Percentiles rank a stretch among this genome's conserved stretches.
These are phyloP conservation scores for Alternaria sp. DNA, from an alignment of 2,329 filamentous ascomycete species.

Conservation along the genomic window DNA sequence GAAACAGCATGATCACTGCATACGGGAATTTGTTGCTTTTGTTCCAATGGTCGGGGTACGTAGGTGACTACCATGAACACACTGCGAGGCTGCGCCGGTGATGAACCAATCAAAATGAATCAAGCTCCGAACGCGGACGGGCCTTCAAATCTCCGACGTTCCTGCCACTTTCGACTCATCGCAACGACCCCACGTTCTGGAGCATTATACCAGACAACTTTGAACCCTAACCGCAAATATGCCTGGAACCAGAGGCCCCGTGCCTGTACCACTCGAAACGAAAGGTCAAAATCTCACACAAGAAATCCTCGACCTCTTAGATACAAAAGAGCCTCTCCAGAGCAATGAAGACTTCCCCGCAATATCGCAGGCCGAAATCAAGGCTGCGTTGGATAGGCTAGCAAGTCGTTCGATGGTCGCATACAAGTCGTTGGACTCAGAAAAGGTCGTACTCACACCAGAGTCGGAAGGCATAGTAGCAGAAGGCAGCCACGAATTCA, in stretches of 20 bases:
- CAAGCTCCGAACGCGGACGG: slow-evolving; percentile 29
- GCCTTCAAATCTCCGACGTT: slow-evolving; percentile 32
- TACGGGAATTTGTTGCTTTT: background rate
- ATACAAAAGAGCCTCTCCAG: slow-evolving; percentile 59
- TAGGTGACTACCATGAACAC: background rate
- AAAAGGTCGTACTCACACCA: slow-evolving; percentile 78
- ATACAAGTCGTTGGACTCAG: slow-evolving; percentile 83
- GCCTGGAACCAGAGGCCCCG: slow-evolving; percentile 58
- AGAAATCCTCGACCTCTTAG: slow-evolving; percentile 79
- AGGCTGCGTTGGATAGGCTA: slow-evolving; percentile 88
- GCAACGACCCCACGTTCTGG: slow-evolving; percentile 32
- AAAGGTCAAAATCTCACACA: slow-evolving; percentile 68
- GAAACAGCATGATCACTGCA: background rate
- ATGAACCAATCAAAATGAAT: slow-evolving; percentile 24
- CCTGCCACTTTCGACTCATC: slow-evolving; percentile 40
- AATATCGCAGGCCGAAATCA: slow-evolving; percentile 65
- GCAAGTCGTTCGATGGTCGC: slow-evolving; percentile 84
- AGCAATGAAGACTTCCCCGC: slow-evolving; percentile 61
- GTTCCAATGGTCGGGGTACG: background rate
- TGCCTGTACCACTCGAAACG: slow-evolving; percentile 54
- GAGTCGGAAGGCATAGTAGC: slow-evolving; percentile 79
- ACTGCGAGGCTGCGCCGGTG: slow-evolving; percentile 12
- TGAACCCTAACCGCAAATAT: slow-evolving; percentile 42
- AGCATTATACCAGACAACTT: slow-evolving; percentile 21
- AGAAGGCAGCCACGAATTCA: slow-evolving; percentile 61